Conservation (phyloP, 208 protist species). For the Willaertia magna region DNA sequence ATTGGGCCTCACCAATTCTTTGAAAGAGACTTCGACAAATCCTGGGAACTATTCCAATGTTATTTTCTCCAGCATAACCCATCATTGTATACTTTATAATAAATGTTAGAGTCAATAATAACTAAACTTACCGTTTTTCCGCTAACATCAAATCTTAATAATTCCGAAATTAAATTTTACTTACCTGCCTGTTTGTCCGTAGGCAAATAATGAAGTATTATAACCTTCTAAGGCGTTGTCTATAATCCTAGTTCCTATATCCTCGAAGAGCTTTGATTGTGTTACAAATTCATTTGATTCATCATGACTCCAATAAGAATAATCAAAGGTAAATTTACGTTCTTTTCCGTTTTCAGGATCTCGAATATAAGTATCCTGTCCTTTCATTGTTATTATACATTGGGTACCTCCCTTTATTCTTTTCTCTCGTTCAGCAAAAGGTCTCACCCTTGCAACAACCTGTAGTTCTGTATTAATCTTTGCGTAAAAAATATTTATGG, state of each 20-base stretch:
- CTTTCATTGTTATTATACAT: slow-evolving; percentile 29
- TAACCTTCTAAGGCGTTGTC: slow-evolving; percentile 40
- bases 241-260: slow-evolving; percentile 31
- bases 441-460: slow-evolving; percentile 6
- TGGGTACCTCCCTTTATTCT: slow-evolving; percentile 30
- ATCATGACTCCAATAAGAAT: slow-evolving; percentile 38
- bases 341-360: slow-evolving; percentile 32
- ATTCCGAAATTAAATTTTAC: slow-evolving; percentile 19
- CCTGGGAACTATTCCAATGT: slow-evolving; percentile 24
- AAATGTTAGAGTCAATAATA: slow-evolving; percentile 11
- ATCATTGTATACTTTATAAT: slow-evolving; percentile 5
- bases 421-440: neutral
- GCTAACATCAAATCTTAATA: neutral
- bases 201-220: slow-evolving; percentile 42
- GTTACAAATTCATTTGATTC: slow-evolving; percentile 14
- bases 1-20: neutral
- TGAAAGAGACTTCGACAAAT: slow-evolving; percentile 21
- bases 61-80: slow-evolving; percentile 2
- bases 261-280: slow-evolving; percentile 36
- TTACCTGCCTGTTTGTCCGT: slow-evolving; percentile 36
- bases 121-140: neutral
- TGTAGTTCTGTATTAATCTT: neutral
- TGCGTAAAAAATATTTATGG: too few relatives aligned
- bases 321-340: slow-evolving; percentile 41
- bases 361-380: slow-evolving; percentile 24